Evolutionary conservation across 106 monocot species (phyloP).

Genomic region (Allium cepa): DNA sequence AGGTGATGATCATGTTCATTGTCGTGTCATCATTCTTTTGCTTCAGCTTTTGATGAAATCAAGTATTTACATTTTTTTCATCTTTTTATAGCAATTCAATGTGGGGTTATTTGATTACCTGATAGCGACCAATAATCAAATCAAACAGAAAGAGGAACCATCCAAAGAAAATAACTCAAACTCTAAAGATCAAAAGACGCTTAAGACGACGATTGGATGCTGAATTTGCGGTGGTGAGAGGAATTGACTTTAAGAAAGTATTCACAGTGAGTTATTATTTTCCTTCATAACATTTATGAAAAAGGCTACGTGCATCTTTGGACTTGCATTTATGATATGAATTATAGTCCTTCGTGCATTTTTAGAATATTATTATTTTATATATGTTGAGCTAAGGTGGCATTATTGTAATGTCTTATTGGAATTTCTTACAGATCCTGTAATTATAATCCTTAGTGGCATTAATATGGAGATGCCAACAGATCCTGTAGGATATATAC

Average conservation of each 20-base stretch:
- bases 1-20: constrained; percentile 30
- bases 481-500: constrained; percentile 71
- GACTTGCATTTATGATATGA: no score
- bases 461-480: constrained; percentile 88
- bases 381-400: no score
- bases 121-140: constrained; percentile 70
- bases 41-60: background rate
- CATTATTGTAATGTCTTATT: no score
- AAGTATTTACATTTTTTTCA: background rate
- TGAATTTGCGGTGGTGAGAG: constrained; percentile 97
- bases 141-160: constrained; percentile 40
- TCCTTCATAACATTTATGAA: no score
- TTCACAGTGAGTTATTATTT: constrained; percentile 53
- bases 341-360: no score
- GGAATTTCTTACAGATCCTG: constrained; percentile 38
- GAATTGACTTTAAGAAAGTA: constrained; percentile 97
- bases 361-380: no score
- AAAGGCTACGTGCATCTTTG: no score
- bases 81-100: constrained; percentile 69
- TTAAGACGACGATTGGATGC: constrained; percentile 47
- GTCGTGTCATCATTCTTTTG: background rate
- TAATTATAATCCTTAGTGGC: no score
- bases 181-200: constrained; percentile 36
- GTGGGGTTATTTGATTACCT: constrained; percentile 84
- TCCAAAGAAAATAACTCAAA: constrained; percentile 20